Percentiles rank a stretch among this genome's conserved stretches.
Conservation (phyloP, 2,329 filamentous ascomycete genomes). For the Diaporthe destruens region DNA sequence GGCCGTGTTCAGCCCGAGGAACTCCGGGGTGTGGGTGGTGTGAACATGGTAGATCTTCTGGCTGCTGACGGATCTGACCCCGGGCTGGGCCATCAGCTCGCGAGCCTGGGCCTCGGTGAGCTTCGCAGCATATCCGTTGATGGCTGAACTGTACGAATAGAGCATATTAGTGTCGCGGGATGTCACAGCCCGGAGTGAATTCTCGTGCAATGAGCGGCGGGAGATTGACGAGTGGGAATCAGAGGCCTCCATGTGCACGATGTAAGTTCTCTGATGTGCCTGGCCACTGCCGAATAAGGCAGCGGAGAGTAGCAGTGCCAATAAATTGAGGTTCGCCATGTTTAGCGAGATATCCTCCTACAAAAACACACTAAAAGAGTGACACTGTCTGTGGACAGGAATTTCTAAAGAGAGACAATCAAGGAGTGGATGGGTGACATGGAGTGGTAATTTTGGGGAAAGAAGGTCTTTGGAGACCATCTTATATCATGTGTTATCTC, state of each 20-base stretch:
- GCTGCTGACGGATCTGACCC: slow-evolving; percentile 32
- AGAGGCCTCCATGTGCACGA: slow-evolving; percentile 25
- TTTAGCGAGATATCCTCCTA: not conserved
- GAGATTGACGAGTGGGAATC: not conserved
- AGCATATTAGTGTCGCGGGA: slow-evolving; percentile 24
- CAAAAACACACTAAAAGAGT: not conserved
- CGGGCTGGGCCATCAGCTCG: slow-evolving; percentile 31
- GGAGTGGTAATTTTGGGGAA: rapidly evolving
- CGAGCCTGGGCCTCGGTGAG: slow-evolving; percentile 37
- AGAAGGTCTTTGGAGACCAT: not conserved
- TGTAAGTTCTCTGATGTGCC: slow-evolving; percentile 19
- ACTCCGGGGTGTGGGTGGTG: slow-evolving; percentile 38
- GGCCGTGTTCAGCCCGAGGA: slow-evolving; percentile 34
- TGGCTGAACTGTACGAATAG: slow-evolving; percentile 37
- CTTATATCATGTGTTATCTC: not conserved
- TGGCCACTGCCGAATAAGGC: not conserved
- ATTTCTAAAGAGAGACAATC: not conserved
- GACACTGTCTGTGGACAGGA: not conserved
- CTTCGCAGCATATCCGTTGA: slow-evolving; percentile 39
- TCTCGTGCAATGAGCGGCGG: slow-evolving; percentile 10
- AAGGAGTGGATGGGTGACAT: not conserved
- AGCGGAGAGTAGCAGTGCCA: not conserved
- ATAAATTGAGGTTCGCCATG: slow-evolving; percentile 6
- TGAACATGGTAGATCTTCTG: slow-evolving; percentile 31
- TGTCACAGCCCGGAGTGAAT: slow-evolving; percentile 6